Conservation (phyloP, 164 flowering plant species). For the Saururus chinensis region DNA sequence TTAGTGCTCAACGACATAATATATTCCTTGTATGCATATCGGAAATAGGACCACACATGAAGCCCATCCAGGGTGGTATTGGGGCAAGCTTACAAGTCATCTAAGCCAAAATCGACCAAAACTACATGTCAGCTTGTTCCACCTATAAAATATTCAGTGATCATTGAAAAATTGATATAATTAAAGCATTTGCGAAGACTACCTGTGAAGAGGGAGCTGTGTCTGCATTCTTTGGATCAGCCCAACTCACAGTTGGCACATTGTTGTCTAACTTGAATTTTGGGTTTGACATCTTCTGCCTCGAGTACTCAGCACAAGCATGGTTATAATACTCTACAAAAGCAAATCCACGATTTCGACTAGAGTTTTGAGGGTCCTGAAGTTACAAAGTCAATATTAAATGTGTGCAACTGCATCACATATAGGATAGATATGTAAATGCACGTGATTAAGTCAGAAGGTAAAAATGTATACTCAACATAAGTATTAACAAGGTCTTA, state of each 20-base stretch:
- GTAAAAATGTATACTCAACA: not conserved
- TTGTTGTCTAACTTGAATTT: conserved; percentile 69
- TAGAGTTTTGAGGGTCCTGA: conserved; percentile 75
- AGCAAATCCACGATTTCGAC: conserved; percentile 87
- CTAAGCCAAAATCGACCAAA: not conserved
- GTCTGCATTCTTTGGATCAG: conserved; percentile 70
- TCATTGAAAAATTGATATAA: not conserved
- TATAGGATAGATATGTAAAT: not conserved
- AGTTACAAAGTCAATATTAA: not conserved
- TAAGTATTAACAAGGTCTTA: conserved; percentile 7
- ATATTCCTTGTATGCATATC: too few species aligned
- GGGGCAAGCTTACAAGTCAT: not conserved
- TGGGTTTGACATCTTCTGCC: conserved; percentile 67
- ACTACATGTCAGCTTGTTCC: not conserved
- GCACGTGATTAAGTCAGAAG: not conserved
- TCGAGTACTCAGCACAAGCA: conserved; percentile 93
- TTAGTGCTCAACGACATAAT: too few species aligned
- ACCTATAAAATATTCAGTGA: too few species aligned
- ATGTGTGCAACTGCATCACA: not conserved
- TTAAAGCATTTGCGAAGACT: not conserved
- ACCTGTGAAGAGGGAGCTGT: conserved; percentile 77
- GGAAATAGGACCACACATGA: too few species aligned
- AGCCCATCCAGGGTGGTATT: too few species aligned
- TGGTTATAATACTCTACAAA: conserved; percentile 83
- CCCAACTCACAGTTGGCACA: conserved; percentile 92